These are phyloP conservation scores for Adenanthera pavonina DNA, from an alignment of 306 rosid genomes.

Conservation along the genomic window DNA sequence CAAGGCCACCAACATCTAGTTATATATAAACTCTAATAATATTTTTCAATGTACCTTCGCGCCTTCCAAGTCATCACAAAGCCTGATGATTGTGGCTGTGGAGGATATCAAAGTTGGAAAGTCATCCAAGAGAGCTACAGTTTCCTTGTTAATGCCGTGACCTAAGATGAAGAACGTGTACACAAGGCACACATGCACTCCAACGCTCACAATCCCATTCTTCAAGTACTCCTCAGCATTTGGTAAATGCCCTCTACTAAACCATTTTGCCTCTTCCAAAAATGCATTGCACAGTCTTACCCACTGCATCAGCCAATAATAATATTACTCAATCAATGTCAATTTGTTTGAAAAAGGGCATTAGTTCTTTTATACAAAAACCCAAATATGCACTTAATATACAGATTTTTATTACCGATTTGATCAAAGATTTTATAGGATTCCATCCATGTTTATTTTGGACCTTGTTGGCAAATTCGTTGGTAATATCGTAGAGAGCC, in stretches of 20 bases:
- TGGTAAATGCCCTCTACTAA: constrained; percentile 40
- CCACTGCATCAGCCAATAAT: constrained; percentile 35
- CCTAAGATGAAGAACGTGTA: constrained; percentile 48
- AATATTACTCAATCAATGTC: no score
- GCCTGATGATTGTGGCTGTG: not conserved
- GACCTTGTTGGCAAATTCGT: not conserved
- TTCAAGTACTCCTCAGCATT: constrained; percentile 43
- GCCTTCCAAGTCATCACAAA: not conserved
- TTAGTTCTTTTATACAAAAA: no score
- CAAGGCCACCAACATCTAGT: no score
- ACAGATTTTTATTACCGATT: not conserved
- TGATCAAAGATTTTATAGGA: not conserved
- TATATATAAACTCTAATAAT: no score
- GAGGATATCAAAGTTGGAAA: not conserved
- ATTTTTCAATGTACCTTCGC: not conserved
- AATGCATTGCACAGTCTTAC: constrained; percentile 46
- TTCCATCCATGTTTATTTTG: not conserved
- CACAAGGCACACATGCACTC: constrained; percentile 49
- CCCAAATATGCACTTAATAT: not conserved
- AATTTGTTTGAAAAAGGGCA: no score
- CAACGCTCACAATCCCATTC: constrained; percentile 42
- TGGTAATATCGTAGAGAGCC: not conserved
- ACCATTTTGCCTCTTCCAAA: constrained; percentile 49
- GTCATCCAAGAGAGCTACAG: not conserved
- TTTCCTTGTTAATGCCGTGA: constrained; percentile 18